phyloP scores from a whole-genome alignment of 306 rosid species.

The Benincasa hispida region DNA sequence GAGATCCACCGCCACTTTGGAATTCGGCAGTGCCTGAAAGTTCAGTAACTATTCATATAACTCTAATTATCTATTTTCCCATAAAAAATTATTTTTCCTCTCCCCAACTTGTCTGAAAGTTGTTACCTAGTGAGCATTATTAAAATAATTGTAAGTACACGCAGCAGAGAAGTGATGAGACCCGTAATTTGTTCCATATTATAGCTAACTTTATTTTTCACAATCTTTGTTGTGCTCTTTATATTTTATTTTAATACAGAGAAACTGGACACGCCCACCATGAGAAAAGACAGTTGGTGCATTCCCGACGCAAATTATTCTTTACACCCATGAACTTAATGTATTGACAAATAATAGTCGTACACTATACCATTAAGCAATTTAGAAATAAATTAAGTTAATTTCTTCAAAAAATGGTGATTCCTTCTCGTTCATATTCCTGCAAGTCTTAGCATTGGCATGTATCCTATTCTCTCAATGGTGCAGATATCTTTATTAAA shows the following conservation, averaged over 20 bases:
- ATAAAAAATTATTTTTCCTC: neutral
- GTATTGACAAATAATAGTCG: neutral
- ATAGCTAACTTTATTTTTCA: neutral
- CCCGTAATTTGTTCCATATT: neutral
- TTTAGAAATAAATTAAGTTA: neutral
- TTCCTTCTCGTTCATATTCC: neutral
- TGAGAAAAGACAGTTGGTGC: neutral
- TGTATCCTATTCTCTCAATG: neutral
- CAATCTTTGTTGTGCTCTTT: neutral
- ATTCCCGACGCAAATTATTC: neutral
- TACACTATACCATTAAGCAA: neutral
- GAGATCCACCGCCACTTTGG: slow-evolving; percentile 6
- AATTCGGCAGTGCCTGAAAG: slow-evolving; percentile 22
- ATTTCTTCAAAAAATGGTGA: neutral
- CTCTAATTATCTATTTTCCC: neutral
- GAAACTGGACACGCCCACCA: neutral
- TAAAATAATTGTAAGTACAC: too few species aligned
- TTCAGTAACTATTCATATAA: too few species aligned
- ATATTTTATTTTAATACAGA: neutral
- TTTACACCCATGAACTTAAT: neutral
- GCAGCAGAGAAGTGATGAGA: too few species aligned
- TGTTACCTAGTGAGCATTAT: too few species aligned
- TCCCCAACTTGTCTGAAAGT: neutral
- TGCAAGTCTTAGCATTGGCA: neutral
- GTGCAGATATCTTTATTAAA: neutral